Base-by-base conservation (phyloP, 306 rosid genomes). In the Echinosophora koreensis region DNA sequence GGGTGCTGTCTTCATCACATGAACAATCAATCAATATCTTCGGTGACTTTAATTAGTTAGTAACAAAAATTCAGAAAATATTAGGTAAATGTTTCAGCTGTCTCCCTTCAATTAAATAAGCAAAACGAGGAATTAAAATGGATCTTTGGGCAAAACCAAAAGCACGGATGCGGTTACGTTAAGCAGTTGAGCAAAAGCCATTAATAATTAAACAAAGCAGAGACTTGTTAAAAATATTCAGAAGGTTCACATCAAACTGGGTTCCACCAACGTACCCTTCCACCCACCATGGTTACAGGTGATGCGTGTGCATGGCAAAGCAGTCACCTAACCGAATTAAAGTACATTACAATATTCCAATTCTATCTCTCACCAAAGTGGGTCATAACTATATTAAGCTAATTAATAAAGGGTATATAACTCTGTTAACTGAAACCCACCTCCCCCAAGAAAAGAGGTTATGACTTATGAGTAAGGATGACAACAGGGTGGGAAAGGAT, bases 1-100 rank as follows among this genome's bases (percentile, higher is more conserved):
- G 22, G 30, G 49, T 69, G 38, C 59, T 35, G 68, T 72, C 47
- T 46, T 11, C 34, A 38, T 71, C 75, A 54, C 79, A 69, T 70
- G 77, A 82, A 69, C 66, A 74, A 82, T 69, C 44, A 6, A 18
- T 66, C 81, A 18, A 59, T 63, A 57, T 56, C 82, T 63, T 68
- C 63, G 22, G 37, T 54, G 64, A 50, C 44, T 65, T 65, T n/a
- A 49, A 59, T 60, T 37, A 76, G 27, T 58, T 22, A 34, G 1
- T 28, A 44, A 62, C 22, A 78, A 64, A 70, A 15, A 10, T 62
- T 51, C 8, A 0, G 5, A 47, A 38, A 30, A 49, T 10, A 9
- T 3, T 10, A 1, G 44, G 32, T 30, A 28, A 27, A 37, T 4
- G 69, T 28, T 38, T 38, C 64, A 60, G n/a, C 64, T 64, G 13